Evolutionary conservation across 2,329 filamentous ascomycete species (phyloP), one percentile per base, ranked within the genome.

Genomic region (Cryphonectria radicalis): DNA sequence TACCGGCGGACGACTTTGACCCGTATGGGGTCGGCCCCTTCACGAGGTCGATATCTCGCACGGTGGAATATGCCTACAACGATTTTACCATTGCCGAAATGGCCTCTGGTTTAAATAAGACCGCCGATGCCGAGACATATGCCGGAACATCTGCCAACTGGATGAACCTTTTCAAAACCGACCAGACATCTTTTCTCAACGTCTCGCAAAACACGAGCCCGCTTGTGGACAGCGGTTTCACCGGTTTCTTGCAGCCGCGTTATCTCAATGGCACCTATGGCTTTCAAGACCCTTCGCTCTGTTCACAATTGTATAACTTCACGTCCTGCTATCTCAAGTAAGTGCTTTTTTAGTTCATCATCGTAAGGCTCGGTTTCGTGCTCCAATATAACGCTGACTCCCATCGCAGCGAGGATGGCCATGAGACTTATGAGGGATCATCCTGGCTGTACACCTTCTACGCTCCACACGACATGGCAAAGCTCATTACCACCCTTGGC

Each of bases 41-140:
- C 76, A 92, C 91, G 0, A 85, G 92, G 4, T 90, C 86, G 68
- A 86, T 93, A 17, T 92, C 89, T 1, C 84, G 92, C 6, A 93
- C 91, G 0, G 86, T 93, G 0, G 91, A 93, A 77, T 93, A 93
- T 76, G 88, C 90, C 1, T 93, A 93, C 78, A 88, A 93, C 71
- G 92, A 93, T 78, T 93, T 89, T 74, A 88, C 86, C 70, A 88
- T 92, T 66, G 83, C 87, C 0, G 81, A 87, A 37, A 86, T 92
- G 69, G 90, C 90, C 0, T 83, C 84, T 40, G 82, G 81, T 0
- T 78, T 92, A 59, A 87, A 87, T 3, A 83, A 87, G 14, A 81
- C 82, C 7, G 79, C 76, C 0, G 90, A 91, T 59, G 83, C 84
- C 14, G 82, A 87, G 69, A 89, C 86, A 74, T 93, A 92, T 68